Evolutionary conservation across 768 basidiomycete genomes (phyloP).

Genomic region (Cyathus striatus): DNA sequence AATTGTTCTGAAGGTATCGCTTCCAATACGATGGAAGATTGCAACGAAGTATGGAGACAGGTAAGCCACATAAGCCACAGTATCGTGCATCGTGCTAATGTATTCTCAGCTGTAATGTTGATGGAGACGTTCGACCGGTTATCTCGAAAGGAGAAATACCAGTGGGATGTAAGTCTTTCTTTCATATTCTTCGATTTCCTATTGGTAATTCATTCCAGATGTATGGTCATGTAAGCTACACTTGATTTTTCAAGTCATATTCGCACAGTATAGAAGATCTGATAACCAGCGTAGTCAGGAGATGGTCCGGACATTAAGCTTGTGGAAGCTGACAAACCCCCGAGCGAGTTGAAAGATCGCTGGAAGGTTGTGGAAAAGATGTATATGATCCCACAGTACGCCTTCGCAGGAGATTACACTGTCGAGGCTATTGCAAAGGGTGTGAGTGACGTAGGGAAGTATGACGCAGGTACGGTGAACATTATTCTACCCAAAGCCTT

Average conservation of each 20-base stretch:
- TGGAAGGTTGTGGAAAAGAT: conserved; percentile 72
- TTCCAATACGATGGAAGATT: conserved; percentile 71
- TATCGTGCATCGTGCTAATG: not conserved
- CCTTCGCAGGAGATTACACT: conserved; percentile 58
- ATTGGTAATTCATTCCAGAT: conserved; percentile 31
- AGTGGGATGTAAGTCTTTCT: conserved; percentile 60
- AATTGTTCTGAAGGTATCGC: conserved; percentile 43
- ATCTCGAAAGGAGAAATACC: conserved; percentile 63
- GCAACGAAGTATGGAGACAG: conserved; percentile 60
- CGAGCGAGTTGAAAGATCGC: conserved; percentile 48
- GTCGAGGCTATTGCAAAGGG: conserved; percentile 65
- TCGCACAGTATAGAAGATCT: not conserved
- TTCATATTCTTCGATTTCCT: conserved; percentile 1
- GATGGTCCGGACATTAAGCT: conserved; percentile 54
- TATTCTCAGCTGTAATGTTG: conserved; percentile 56
- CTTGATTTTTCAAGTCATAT: no score
- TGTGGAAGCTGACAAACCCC: conserved; percentile 43
- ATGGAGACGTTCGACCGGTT: conserved; percentile 68
- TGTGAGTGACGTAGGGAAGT: conserved; percentile 54
- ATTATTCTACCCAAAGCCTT: no score
- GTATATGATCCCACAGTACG: conserved; percentile 62
- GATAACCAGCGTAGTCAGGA: conserved; percentile 40
- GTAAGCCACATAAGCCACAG: conserved; percentile 19
- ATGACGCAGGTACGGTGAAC: conserved; percentile 55
- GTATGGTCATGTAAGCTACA: conserved; percentile 51